A percentile compares a stretch with the other conserved stretches of the same genome.
Evolutionary conservation across 2,329 filamentous ascomycete species (phyloP).

Genomic region (Penicillium sp.): DNA sequence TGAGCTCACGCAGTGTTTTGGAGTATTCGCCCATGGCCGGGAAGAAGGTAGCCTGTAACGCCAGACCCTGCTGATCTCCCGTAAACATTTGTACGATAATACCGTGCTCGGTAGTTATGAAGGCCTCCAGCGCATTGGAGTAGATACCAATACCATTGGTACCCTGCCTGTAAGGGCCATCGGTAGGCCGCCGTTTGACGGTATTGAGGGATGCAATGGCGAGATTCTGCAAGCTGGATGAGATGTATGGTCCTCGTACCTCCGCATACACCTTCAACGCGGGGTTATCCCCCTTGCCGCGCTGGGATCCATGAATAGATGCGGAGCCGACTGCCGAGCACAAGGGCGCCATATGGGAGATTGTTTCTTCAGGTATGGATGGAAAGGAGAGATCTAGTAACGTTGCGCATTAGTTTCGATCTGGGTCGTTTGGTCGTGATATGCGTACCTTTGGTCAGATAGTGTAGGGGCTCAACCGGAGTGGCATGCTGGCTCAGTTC

Average conservation of each 20-base stretch:
- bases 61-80: conserved; percentile 76
- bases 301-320: conserved; percentile 53
- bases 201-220: conserved; percentile 83
- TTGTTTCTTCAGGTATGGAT: conserved; percentile 71
- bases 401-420: conserved; percentile 6
- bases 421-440: not conserved
- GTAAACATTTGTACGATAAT: conserved; percentile 86
- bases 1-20: conserved; percentile 82
- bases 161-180: conserved; percentile 81
- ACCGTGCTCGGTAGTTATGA: conserved; percentile 85
- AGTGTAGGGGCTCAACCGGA: conserved; percentile 85
- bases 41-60: conserved; percentile 78
- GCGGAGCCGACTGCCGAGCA: conserved; percentile 72
- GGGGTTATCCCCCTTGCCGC: conserved; percentile 61
- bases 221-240: conserved; percentile 76
- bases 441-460: conserved; percentile 75
- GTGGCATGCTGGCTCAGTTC: conserved; percentile 75
- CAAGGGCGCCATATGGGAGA: conserved; percentile 74
- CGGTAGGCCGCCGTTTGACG: conserved; percentile 70
- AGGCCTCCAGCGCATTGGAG: conserved; percentile 78
- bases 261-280: conserved; percentile 83
- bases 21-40: conserved; percentile 76
- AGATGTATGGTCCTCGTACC: conserved; percentile 82
- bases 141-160: conserved; percentile 92
- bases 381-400: conserved; percentile 69